These are phyloP conservation scores for Sporothrix euskadiensis DNA, from an alignment of 2,329 filamentous ascomycete genomes.

Conservation along the genomic window DNA sequence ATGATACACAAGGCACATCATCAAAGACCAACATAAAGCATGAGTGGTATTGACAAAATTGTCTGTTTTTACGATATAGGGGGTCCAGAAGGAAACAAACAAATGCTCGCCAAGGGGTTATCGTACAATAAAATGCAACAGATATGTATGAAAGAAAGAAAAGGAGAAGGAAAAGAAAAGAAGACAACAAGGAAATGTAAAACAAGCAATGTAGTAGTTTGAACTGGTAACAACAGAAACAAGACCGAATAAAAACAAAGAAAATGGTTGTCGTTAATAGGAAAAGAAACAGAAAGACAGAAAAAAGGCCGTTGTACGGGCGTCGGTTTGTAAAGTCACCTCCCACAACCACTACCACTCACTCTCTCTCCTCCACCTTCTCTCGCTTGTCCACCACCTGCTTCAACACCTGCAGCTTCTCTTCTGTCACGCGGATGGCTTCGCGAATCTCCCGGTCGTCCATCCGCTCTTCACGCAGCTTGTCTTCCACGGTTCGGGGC, in stretches of 20 bases:
- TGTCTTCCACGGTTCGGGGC: constrained; percentile 60
- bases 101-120: constrained; percentile 21
- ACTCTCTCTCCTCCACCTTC: constrained; percentile 30
- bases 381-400: constrained; percentile 62
- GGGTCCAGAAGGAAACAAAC: not conserved
- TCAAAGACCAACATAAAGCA: not conserved
- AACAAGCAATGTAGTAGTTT: constrained; percentile 1
- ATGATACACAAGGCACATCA: not conserved
- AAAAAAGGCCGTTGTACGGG: not conserved
- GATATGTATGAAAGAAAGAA: not conserved
- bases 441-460: constrained; percentile 73
- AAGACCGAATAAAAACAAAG: constrained; percentile 6
- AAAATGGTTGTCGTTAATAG: constrained; percentile 4
- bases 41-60: not conserved
- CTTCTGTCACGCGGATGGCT: constrained; percentile 82
- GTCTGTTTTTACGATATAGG: not conserved
- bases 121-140: constrained; percentile 16
- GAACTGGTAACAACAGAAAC: not conserved
- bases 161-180: not conserved
- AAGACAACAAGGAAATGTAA: not conserved
- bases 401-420: constrained; percentile 76
- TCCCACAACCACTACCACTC: not conserved
- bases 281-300: not conserved
- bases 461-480: constrained; percentile 61
- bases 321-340: not conserved